Evolutionary conservation across 2,329 filamentous ascomycete species (phyloP).

Genomic region (Colletotrichum sp.): DNA sequence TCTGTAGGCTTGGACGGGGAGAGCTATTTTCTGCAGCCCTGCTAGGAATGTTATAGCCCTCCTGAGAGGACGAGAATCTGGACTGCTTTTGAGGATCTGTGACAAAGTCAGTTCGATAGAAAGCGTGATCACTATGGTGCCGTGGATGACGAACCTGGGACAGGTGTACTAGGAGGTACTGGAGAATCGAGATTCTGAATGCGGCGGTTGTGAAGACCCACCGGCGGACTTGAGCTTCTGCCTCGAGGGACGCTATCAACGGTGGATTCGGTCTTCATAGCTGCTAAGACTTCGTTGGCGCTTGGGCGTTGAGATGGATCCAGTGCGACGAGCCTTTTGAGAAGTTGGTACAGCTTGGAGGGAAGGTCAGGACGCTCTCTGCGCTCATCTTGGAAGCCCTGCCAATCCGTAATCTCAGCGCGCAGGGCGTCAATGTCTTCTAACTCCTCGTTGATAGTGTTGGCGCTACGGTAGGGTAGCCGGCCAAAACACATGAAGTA

Average conservation of each 20-base stretch:
- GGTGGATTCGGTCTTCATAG: constrained; percentile 72
- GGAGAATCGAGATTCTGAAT: constrained; percentile 64
- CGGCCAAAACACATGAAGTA: constrained; percentile 97
- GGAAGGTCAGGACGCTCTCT: constrained; percentile 82
- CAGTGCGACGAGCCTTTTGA: constrained; percentile 81
- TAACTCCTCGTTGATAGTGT: constrained; percentile 86
- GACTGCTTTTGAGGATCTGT: constrained; percentile 38
- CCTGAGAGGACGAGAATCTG: constrained; percentile 29
- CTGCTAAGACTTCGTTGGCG: constrained; percentile 82
- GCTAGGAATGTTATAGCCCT: constrained; percentile 29
- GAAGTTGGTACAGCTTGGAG: constrained; percentile 81
- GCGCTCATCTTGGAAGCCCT: constrained; percentile 81
- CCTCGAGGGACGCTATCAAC: constrained; percentile 45
- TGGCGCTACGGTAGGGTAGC: constrained; percentile 84
- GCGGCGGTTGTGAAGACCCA: constrained; percentile 48
- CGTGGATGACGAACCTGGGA: constrained; percentile 40
- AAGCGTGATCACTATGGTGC: background rate
- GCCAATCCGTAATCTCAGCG: constrained; percentile 85
- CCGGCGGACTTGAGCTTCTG: constrained; percentile 36
- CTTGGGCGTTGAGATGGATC: constrained; percentile 79
- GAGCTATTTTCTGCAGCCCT: constrained; percentile 27
- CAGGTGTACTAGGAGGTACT: constrained; percentile 51
- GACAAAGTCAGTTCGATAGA: constrained; percentile 18
- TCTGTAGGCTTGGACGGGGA: constrained; percentile 30
- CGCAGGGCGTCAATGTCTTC: constrained; percentile 88